Evolutionary conservation across 192 early-diverging fungal species (phyloP), one percentile per base, ranked within the genome.

Genomic region (Podila horticola): DNA sequence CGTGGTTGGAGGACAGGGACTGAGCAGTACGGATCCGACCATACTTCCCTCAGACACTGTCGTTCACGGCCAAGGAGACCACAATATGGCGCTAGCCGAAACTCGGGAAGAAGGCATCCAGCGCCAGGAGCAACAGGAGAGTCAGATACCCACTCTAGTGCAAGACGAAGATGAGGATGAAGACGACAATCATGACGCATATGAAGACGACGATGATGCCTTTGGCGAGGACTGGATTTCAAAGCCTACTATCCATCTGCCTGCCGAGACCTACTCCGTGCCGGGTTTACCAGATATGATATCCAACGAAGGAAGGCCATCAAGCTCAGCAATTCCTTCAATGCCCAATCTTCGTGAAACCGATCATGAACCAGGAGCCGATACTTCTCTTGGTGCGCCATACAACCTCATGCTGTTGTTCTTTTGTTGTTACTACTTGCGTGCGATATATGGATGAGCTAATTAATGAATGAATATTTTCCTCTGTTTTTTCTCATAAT

Each of bases 361-460:
- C 3, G 52, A 24, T 26, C n/a, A 19, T n/a, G 24, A 24, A 2
- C n/a, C 24, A 9, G 10, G n/a, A 24, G 8, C 6, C 22, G 20
- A n/a, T 19, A 24, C 19, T 26, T 51, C 68, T 10, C 45, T 70
- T 17, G 68, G 68, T 70, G 62, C 19, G 58, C 13, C 19, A 49
- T 17, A 55, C n/a, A 45, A 45, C 41, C 15, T 17, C 41, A 45
- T 45, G 41, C 3, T 41, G 41, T 55, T 55, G 20, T n/a, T 10
- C 19, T 52, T n/a, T 55, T 55, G 20, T 55, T 55, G n/a, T 9
- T 58, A 6, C 22, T 30, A 26, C 24, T 17, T 49, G 59, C 58
- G 55, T 52, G 20, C 8, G n/a, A 50, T 33, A 51, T 69, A 28
- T 50, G 19, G 17, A 17, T 50, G 22, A 2, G 26, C 3, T 33